Percentiles rank a stretch among this genome's conserved stretches.
Conservation (phyloP, 2,329 filamentous ascomycete genomes). For the Penicillium sp. region DNA sequence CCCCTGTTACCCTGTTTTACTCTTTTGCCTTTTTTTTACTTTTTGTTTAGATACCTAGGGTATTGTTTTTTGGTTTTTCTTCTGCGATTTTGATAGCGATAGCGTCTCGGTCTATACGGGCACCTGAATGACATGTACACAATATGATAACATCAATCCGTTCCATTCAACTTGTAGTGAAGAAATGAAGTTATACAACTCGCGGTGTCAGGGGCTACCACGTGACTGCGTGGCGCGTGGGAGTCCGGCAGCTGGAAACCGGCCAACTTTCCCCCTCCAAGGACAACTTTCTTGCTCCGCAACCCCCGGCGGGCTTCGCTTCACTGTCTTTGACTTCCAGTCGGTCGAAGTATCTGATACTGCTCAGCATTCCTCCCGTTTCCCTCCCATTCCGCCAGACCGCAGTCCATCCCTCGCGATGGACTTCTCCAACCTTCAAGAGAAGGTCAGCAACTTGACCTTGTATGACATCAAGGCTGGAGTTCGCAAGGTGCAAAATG, state of each 20-base stretch:
- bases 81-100: conserved; percentile 20
- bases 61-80: conserved; percentile 9
- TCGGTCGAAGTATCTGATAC: conserved; percentile 7
- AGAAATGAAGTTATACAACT: conserved; percentile 9
- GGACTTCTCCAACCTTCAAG: conserved; percentile 81
- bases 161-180: background rate
- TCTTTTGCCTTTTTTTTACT: conserved; percentile 8
- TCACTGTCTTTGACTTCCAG: conserved; percentile 8
- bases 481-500: conserved; percentile 94
- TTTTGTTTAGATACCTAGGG: conserved; percentile 22
- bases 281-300: conserved; percentile 11
- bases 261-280: conserved; percentile 14
- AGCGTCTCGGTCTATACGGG: conserved; percentile 15
- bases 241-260: conserved; percentile 27
- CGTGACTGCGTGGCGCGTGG: conserved; percentile 28
- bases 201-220: conserved; percentile 28
- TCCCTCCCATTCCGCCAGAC: conserved; percentile 8
- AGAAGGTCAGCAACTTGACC: conserved; percentile 83
- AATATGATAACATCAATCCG: conserved; percentile 10
- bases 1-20: conserved; percentile 9
- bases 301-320: conserved; percentile 14
- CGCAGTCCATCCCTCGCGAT: conserved; percentile 47
- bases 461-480: conserved; percentile 94
- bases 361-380: conserved; percentile 2
- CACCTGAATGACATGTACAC: conserved; percentile 22